These are phyloP conservation scores for Tripidium arundinaceum DNA, from an alignment of 202 grass and related monocot genomes.

Conservation along the genomic window DNA sequence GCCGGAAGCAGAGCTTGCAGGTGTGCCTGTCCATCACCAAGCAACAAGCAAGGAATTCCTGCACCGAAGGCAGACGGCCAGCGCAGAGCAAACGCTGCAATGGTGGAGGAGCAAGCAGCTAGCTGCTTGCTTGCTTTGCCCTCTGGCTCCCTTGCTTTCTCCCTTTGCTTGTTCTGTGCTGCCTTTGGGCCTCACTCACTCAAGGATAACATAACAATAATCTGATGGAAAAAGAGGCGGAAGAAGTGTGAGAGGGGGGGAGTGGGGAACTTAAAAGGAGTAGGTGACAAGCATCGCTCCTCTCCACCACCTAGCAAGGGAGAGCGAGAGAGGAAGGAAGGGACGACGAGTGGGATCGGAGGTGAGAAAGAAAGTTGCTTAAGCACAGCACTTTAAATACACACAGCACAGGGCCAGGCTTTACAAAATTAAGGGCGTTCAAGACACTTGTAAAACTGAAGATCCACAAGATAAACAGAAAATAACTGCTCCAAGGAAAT, in stretches of 20 bases:
- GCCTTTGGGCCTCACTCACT: slow-evolving; percentile 14
- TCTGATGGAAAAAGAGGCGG: slow-evolving; percentile 29
- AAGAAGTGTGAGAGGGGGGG: slow-evolving; percentile 28
- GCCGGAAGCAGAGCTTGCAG: slow-evolving; percentile 84
- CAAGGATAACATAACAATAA: not conserved
- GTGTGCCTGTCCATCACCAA: slow-evolving; percentile 78
- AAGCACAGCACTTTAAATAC: slow-evolving; percentile 35
- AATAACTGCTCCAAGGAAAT: not conserved
- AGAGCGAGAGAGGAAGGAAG: not conserved
- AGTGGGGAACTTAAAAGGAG: slow-evolving; percentile 53
- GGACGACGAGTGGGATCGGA: slow-evolving; percentile 6
- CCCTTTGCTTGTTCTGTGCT: slow-evolving; percentile 29
- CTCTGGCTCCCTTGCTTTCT: not conserved
- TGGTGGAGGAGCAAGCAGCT: not conserved
- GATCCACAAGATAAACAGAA: slow-evolving; percentile 1
- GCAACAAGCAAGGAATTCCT: not conserved
- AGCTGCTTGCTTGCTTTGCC: slow-evolving; percentile 5
- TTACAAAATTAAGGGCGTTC: not conserved
- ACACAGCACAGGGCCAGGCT: not conserved
- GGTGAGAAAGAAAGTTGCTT: slow-evolving; percentile 36
- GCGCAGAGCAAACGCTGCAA: not conserved
- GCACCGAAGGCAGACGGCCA: not conserved
- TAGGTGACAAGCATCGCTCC: slow-evolving; percentile 82
- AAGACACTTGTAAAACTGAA: slow-evolving; percentile 35
- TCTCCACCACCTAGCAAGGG: slow-evolving; percentile 27